Percentiles rank a stretch among this genome's conserved stretches.
Evolutionary conservation across 768 basidiomycete genomes (phyloP).

Genomic region (Boletus sensibilis): DNA sequence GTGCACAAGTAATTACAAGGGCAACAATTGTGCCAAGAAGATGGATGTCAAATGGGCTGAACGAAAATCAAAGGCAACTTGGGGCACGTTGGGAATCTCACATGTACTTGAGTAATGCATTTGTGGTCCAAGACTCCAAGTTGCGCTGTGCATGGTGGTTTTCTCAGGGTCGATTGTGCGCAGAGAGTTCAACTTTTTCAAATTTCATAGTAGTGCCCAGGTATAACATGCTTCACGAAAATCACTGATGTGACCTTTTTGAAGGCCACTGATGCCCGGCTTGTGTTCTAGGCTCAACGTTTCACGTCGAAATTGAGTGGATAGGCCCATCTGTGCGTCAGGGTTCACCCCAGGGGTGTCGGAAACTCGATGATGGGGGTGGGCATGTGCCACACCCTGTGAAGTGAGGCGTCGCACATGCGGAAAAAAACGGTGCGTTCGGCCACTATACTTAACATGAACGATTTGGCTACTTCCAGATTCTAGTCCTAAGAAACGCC

Average conservation of each 20-base stretch:
- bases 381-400: conserved; percentile 15
- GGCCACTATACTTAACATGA: not conserved
- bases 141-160: no score
- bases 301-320: not conserved
- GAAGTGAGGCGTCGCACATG: not conserved
- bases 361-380: conserved; percentile 2
- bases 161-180: no score
- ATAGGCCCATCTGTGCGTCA: no score
- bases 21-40: no score
- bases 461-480: not conserved
- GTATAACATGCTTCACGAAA: no score
- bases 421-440: not conserved
- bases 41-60: no score
- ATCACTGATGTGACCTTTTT: no score
- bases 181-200: no score
- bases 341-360: not conserved
- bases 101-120: not conserved
- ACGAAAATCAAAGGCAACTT: no score
- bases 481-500: not conserved
- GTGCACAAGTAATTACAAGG: no score
- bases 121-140: no score
- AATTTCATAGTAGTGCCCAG: no score
- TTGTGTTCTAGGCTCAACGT: not conserved
- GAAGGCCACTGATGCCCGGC: not conserved
- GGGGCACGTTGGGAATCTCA: not conserved